Base-by-base conservation (phyloP, 108 stramenopile species). In the Schizochytrium sp. region DNA sequence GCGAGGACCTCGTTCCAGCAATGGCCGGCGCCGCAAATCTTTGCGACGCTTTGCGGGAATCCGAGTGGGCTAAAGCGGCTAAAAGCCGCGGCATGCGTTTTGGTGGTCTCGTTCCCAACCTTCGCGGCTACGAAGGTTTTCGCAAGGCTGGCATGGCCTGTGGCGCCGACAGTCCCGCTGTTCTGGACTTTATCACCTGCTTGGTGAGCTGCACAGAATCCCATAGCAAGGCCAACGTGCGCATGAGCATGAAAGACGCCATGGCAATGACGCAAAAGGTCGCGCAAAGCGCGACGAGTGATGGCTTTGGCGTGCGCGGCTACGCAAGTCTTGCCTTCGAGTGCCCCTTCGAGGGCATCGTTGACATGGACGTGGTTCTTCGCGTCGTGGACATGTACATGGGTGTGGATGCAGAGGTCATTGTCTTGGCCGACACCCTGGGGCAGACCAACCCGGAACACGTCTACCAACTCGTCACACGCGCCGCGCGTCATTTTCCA, bases 201-300 rank as follows among this genome's bases (percentile, higher is more conserved):
- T 23, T 83, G 76, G 76, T 83, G 76, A 83, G 76, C 51, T 83
- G 76, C 76, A 83, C 76, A 12, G 76, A 83, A 83, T 83, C 76
- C 10, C 76, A 83, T 23, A 83, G 76, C 51, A 47, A 83, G 51
- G 76, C 76, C 76, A 83, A 83, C 28, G 76, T 83, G 0, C 45
- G 76, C 6, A 83, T 83, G 76, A 47, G 48, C 45, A 47, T 83
- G 4, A 53, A 21, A 34, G 51, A 83, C 23, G 76, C 76, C 51
- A 25, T 83, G 76, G 51, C 45, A 12, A 83, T 53, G 48, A 83
- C 76, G 6, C 12, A 12, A 6, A 47, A 83, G 76, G 76, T 83
- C 6, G 45, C 51, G 25, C 45, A 83, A 45, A 23, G 25, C 19
- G 76, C 76, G 16, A 83, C 19, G 10, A 18, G 6, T 53, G 76